Evolutionary conservation across 1,284 basidiomycete species (phyloP).

Genomic region (Coniferiporia weirii): DNA sequence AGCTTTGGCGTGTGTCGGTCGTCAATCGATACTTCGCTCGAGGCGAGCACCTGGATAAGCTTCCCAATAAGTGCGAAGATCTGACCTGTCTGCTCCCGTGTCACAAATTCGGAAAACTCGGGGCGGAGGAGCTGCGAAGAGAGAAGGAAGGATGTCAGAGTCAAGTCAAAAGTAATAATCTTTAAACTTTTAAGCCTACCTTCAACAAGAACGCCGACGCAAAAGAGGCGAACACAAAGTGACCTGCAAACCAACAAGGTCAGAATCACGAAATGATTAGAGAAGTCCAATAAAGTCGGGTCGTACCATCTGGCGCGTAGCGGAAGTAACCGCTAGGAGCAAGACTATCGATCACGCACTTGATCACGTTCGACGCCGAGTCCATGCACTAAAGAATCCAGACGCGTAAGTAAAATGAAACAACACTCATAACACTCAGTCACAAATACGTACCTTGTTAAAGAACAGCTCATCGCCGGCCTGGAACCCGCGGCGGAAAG

Average conservation of each 20-base stretch:
- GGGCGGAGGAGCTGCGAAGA: slow-evolving; percentile 60
- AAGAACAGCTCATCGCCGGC: slow-evolving; percentile 61
- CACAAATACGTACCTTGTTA: slow-evolving; percentile 44
- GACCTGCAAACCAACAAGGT: slow-evolving; percentile 37
- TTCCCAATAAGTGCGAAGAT: slow-evolving; percentile 68
- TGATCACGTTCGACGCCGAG: slow-evolving; percentile 63
- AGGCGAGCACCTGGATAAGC: slow-evolving; percentile 66
- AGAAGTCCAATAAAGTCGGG: neutral
- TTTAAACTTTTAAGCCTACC: slow-evolving; percentile 33
- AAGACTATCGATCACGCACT: slow-evolving; percentile 57
- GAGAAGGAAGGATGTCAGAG: neutral
- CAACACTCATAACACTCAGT: too few relatives aligned
- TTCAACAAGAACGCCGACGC: slow-evolving; percentile 82
- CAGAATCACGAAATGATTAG: neutral
- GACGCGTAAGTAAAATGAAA: neutral
- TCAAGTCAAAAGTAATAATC: neutral
- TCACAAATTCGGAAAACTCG: slow-evolving; percentile 59
- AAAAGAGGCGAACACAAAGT: slow-evolving; percentile 82
- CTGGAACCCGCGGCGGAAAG: slow-evolving; percentile 64
- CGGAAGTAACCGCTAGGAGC: slow-evolving; percentile 75
- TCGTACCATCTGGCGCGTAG: slow-evolving; percentile 72
- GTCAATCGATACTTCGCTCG: slow-evolving; percentile 73
- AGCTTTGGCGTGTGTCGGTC: slow-evolving; percentile 76
- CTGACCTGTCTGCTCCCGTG: slow-evolving; percentile 56
- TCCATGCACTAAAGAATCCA: slow-evolving; percentile 52